Percentiles rank a stretch among this genome's conserved stretches.
Conservation (phyloP, 1,139 yeast genomes). For the Hyphopichia pseudoburtonii region DNA sequence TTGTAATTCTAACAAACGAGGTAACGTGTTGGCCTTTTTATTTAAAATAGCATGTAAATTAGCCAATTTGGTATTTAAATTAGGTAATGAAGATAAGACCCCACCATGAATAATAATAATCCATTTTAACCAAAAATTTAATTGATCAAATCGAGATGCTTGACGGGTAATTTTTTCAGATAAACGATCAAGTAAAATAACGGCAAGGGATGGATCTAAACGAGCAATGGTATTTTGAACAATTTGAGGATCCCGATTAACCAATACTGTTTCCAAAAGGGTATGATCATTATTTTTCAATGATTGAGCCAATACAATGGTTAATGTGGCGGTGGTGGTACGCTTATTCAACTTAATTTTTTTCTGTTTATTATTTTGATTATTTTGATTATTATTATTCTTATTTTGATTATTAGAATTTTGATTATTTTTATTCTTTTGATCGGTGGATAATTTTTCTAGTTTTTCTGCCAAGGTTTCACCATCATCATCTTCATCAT, state of each 20-base stretch:
- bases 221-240: conserved; percentile 72
- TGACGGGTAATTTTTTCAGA: conserved; percentile 81
- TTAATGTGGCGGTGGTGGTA: conserved; percentile 60
- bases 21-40: conserved; percentile 72
- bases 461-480: conserved; percentile 64
- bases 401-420: too few species aligned
- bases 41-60: conserved; percentile 76
- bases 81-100: conserved; percentile 64
- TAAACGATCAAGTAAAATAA: conserved; percentile 71
- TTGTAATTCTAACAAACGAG: conserved; percentile 77
- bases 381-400: conserved; percentile 16
- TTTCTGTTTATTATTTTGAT: conserved; percentile 23
- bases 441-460: conserved; percentile 39
- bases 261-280: conserved; percentile 75
- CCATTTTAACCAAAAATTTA: conserved; percentile 93
- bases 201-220: conserved; percentile 72
- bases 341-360: conserved; percentile 27
- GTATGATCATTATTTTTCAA: conserved; percentile 71
- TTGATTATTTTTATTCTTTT: conserved; percentile 22
- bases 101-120: conserved; percentile 90
- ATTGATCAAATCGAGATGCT: conserved; percentile 62
- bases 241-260: conserved; percentile 69
- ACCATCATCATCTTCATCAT: conserved; percentile 34
- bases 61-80: conserved; percentile 65
- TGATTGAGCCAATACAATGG: conserved; percentile 69